phyloP scores from a whole-genome alignment of 768 basidiomycete species.

The Tremella mesenterica region DNA sequence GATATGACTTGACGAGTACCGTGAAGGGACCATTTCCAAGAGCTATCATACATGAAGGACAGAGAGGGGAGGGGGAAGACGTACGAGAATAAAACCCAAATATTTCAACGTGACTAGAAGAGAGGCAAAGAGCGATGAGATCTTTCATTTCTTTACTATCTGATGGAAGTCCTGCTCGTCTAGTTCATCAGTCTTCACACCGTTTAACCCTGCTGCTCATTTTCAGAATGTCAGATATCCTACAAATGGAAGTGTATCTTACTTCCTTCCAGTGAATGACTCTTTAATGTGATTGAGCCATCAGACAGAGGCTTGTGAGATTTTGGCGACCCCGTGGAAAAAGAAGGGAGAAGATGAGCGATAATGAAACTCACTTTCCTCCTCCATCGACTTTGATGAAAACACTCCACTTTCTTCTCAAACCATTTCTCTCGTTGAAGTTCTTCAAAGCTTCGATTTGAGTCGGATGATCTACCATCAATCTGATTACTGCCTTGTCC shows the following conservation, averaged over 20 bases:
- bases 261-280: too few species aligned
- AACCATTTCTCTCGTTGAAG: conserved; percentile 44
- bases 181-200: conserved; percentile 32
- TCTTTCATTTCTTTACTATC: conserved; percentile 52
- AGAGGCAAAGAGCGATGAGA: conserved; percentile 53
- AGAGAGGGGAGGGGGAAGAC: conserved; percentile 39
- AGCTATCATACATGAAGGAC: neutral
- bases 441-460: conserved; percentile 60
- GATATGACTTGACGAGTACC: too few species aligned
- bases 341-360: neutral
- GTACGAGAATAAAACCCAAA: conserved; percentile 79
- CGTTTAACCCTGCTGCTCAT: neutral
- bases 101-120: conserved; percentile 55
- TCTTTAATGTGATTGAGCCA: too few species aligned
- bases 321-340: too few species aligned
- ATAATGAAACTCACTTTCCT: conserved; percentile 58
- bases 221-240: too few species aligned
- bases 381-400: conserved; percentile 77
- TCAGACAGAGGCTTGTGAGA: too few species aligned
- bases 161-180: conserved; percentile 64
- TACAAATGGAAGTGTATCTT: too few species aligned
- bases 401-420: conserved; percentile 56
- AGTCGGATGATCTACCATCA: conserved; percentile 67
- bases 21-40: neutral
- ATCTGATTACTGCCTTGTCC: conserved; percentile 56